Percentiles rank a stretch among this genome's conserved stretches.
These are phyloP conservation scores for Boeremia exigua DNA, from an alignment of 2,329 filamentous ascomycete species.

Conservation along the genomic window DNA sequence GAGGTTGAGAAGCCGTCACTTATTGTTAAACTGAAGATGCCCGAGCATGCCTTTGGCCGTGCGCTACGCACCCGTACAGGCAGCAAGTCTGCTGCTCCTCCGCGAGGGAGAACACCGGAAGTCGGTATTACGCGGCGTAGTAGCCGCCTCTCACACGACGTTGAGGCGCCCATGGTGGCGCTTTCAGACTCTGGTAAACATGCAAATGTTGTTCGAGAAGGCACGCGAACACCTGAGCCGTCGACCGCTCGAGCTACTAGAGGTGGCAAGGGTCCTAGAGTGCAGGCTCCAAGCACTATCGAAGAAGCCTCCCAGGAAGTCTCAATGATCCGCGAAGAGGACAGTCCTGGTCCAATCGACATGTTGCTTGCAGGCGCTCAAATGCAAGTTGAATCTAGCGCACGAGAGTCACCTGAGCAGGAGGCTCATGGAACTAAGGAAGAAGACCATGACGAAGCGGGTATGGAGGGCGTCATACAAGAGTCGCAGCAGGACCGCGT, in stretches of 20 bases:
- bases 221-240: slow-evolving; percentile 58
- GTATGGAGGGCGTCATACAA: slow-evolving; percentile 48
- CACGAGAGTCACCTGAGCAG: slow-evolving; percentile 38
- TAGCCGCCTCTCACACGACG: slow-evolving; percentile 65
- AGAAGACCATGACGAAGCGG: slow-evolving; percentile 38
- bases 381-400: slow-evolving; percentile 45
- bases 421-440: slow-evolving; percentile 41
- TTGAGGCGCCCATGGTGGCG: slow-evolving; percentile 62
- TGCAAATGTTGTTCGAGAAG: slow-evolving; percentile 59
- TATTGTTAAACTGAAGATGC: slow-evolving; percentile 52
- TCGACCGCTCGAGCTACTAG: slow-evolving; percentile 51
- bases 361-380: slow-evolving; percentile 42
- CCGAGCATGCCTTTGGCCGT: slow-evolving; percentile 29
- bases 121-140: slow-evolving; percentile 56
- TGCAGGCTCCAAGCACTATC: slow-evolving; percentile 55
- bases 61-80: slow-evolving; percentile 49
- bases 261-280: slow-evolving; percentile 57
- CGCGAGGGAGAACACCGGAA: slow-evolving; percentile 48
- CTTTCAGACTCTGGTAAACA: slow-evolving; percentile 66
- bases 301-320: slow-evolving; percentile 62
- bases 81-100: slow-evolving; percentile 40
- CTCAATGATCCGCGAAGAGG: slow-evolving; percentile 42
- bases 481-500: slow-evolving; percentile 50
- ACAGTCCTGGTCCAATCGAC: slow-evolving; percentile 42
- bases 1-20: slow-evolving; percentile 42